Evolutionary conservation across 2,329 filamentous ascomycete genomes (phyloP).

Genomic region (Botrytis fabae): DNA sequence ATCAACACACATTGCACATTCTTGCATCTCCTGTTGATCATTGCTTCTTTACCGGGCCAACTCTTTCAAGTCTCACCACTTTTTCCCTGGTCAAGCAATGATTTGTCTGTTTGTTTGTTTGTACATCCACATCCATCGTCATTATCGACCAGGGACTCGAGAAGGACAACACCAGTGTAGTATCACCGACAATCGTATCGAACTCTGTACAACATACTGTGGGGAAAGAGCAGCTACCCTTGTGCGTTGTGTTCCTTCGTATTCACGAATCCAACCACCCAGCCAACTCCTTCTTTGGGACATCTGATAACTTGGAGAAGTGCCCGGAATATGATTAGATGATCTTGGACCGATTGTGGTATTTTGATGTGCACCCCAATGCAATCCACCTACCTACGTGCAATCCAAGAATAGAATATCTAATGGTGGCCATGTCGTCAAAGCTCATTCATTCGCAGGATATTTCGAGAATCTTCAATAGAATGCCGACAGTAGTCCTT

Average conservation of each 20-base stretch:
- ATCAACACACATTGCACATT: background rate
- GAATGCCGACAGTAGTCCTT: background rate
- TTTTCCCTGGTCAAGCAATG: background rate
- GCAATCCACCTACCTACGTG: background rate
- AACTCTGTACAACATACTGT: background rate
- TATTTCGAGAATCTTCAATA: background rate
- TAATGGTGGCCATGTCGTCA: background rate
- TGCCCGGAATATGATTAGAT: background rate
- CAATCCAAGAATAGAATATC: background rate
- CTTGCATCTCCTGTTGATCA: slow-evolving; percentile 1
- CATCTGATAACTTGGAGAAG: background rate
- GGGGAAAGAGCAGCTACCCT: background rate
- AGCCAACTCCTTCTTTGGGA: background rate
- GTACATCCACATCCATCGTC: background rate
- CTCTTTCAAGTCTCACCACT: background rate
- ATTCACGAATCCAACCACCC: background rate
- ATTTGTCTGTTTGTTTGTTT: background rate
- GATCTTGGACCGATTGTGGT: background rate
- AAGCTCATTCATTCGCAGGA: background rate
- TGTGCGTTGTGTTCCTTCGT: slow-evolving; percentile 1
- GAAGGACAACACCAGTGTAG: background rate
- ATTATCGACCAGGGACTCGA: background rate
- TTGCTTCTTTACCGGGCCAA: background rate
- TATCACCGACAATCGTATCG: background rate
- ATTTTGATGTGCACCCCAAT: background rate